Base-by-base conservation (phyloP, 495 filamentous ascomycete species). In the Apiosordaria backusii region DNA sequence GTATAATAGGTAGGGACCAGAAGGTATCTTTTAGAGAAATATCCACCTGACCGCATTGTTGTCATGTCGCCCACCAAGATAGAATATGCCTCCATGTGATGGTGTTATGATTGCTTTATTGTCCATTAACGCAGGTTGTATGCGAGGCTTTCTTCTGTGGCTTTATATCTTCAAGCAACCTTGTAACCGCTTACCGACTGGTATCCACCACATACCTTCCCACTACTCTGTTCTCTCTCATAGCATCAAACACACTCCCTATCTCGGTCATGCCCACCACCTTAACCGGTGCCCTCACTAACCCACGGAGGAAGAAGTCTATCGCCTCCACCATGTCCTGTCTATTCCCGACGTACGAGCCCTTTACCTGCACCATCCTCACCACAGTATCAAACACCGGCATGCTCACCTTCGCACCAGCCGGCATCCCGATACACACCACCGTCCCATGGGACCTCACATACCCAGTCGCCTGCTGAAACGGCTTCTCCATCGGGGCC, bases 241-340 rank as follows among this genome's bases (percentile, higher is more conserved):
- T 90, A 54, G 88, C 61, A 57, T 90, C 83, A 69, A 89, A 95
- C 6, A 96, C 87, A 65, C 86, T 83, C 13, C 87, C 82, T 19
- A 97, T 78, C 72, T 96, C 85, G 67, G 84, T 84, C 70, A 97
- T 76, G 1, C 91, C 90, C 52, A 87, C 86, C 24, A 83, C 84
- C 87, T 96, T 94, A 82, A 88, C 92, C 0, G 93, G 93, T 0
- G 87, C 87, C 57, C 92, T 87, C 82, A 97, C 93, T 68, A 93
- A 73, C 0, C 93, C 93, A 21, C 90, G 81, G 27, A 83, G 75
- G 80, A 88, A 96, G 83, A 97, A 97, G 67, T 96, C 92, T 35
- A 96, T 78, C 6, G 92, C 92, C 74, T 97, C 93, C 9, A 85
- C 82, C 0, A 83, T 89, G 71, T 97, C 93, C 73, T 90, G 84